phyloP scores from a whole-genome alignment of 441 rosid species.

The Gossypium gossypioides region DNA sequence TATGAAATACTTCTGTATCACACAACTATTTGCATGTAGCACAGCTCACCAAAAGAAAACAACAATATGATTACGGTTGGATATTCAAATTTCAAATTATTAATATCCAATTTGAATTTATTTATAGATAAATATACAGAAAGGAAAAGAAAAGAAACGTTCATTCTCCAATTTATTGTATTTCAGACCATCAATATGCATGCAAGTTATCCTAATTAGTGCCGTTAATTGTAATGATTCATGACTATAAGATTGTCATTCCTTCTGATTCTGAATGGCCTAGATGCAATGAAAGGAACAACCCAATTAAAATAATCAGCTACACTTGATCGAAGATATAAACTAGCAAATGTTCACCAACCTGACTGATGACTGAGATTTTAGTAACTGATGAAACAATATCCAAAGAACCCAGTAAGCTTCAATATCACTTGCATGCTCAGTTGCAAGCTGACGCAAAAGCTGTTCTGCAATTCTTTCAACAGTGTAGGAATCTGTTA shows the following conservation, averaged over 20 bases:
- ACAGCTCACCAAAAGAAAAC: not conserved
- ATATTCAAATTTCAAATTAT: not conserved
- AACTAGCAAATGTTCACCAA: conserved; percentile 23
- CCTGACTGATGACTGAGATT: conserved; percentile 56
- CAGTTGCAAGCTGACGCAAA: conserved; percentile 57
- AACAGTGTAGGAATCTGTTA: conserved; percentile 61
- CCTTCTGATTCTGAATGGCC: not conserved
- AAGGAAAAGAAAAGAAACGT: not conserved
- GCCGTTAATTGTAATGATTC: not conserved
- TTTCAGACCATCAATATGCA: not conserved
- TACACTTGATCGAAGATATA: conserved; percentile 4
- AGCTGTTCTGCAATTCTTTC: conserved; percentile 80
- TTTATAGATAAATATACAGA: not conserved
- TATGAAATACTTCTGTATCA: not conserved
- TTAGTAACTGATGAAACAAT: conserved; percentile 43
- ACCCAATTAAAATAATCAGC: not conserved
- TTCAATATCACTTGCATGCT: conserved; percentile 55
- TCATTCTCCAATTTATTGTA: not conserved
- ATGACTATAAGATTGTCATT: not conserved
- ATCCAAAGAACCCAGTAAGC: conserved; percentile 82
- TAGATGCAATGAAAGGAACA: conserved; percentile 5
- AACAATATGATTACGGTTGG: not conserved
- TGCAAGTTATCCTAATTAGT: not conserved
- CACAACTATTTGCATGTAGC: not conserved
- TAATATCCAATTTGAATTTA: not conserved